A percentile compares a stretch with the other conserved stretches of the same genome.
phyloP scores from a whole-genome alignment of 2,329 filamentous ascomycete genomes.

The Pseudocercospora eumusae region DNA sequence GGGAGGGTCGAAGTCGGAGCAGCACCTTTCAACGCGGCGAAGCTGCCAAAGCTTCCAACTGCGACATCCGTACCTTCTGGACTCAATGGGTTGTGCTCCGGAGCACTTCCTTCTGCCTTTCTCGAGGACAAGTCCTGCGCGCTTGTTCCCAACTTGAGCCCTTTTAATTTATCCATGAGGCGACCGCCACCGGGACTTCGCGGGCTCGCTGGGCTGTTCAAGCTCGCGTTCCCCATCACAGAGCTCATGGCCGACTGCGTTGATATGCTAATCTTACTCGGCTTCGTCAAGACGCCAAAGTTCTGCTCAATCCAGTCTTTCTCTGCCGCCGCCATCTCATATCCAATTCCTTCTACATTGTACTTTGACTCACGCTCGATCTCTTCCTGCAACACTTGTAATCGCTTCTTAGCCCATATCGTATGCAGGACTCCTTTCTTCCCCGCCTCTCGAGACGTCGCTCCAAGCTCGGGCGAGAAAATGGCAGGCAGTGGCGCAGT shows the following conservation, averaged over 20 bases:
- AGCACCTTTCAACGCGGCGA: slow-evolving; percentile 59
- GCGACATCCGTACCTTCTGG: slow-evolving; percentile 65
- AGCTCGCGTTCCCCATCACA: slow-evolving; percentile 26
- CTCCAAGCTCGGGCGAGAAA: slow-evolving; percentile 73
- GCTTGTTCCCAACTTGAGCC: slow-evolving; percentile 74
- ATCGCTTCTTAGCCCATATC: slow-evolving; percentile 81
- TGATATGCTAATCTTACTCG: slow-evolving; percentile 43
- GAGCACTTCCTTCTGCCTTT: slow-evolving; percentile 27
- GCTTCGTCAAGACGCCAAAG: slow-evolving; percentile 63
- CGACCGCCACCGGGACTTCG: slow-evolving; percentile 65
- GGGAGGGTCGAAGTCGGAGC: slow-evolving; percentile 43
- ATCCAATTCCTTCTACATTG: slow-evolving; percentile 78
- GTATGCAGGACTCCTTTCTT: slow-evolving; percentile 84
- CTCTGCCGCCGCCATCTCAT: slow-evolving; percentile 82
- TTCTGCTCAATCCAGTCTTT: slow-evolving; percentile 82
- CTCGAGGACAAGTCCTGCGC: slow-evolving; percentile 33
- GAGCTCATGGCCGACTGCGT: slow-evolving; percentile 36
- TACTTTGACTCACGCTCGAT: slow-evolving; percentile 70
- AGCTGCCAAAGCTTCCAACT: slow-evolving; percentile 60
- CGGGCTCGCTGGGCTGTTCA: slow-evolving; percentile 60
- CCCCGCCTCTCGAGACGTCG: slow-evolving; percentile 65
- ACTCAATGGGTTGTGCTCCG: slow-evolving; percentile 56
- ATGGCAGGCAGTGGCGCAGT: slow-evolving; percentile 85
- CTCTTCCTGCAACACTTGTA: slow-evolving; percentile 73
- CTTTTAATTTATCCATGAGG: slow-evolving; percentile 76